A percentile compares a stretch with the other conserved stretches of the same genome.
Evolutionary conservation across 768 basidiomycete genomes (phyloP).

Genomic region (Pluteus cervinus): DNA sequence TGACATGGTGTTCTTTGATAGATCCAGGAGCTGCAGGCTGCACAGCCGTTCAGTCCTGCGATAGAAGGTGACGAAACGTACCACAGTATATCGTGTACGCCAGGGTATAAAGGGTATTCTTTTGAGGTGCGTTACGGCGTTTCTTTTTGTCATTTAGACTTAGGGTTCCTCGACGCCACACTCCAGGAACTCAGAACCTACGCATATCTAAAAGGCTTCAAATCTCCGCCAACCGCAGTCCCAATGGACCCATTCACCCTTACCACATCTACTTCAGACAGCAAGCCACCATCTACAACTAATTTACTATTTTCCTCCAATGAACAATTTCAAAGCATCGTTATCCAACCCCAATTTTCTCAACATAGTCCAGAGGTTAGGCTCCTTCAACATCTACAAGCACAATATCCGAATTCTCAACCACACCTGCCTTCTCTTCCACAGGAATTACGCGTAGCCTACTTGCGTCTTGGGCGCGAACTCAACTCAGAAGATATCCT

Average conservation of each 20-base stretch:
- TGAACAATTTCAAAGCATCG: constrained; percentile 32
- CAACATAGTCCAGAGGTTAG: constrained; percentile 46
- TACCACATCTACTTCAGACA: not conserved
- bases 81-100: constrained; percentile 33
- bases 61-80: constrained; percentile 20
- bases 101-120: constrained; percentile 28
- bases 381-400: not conserved
- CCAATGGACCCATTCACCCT: constrained; percentile 17
- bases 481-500: constrained; percentile 35
- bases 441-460: constrained; percentile 50
- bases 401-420: not conserved
- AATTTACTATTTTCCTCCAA: constrained; percentile 10
- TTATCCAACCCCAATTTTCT: constrained; percentile 27
- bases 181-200: constrained; percentile 36
- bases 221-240: constrained; percentile 20
- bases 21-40: constrained; percentile 12
- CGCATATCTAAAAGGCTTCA: constrained; percentile 35
- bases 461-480: constrained; percentile 33
- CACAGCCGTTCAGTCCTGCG: constrained; percentile 14
- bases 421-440: not conserved
- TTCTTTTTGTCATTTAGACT: constrained; percentile 2
- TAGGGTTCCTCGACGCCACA: constrained; percentile 3
- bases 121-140: constrained; percentile 31
- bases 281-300: constrained; percentile 4
- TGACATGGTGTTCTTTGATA: constrained; percentile 1